Evolutionary conservation across 768 basidiomycete species (phyloP).

Genomic region (Multifurca ochricompacta): DNA sequence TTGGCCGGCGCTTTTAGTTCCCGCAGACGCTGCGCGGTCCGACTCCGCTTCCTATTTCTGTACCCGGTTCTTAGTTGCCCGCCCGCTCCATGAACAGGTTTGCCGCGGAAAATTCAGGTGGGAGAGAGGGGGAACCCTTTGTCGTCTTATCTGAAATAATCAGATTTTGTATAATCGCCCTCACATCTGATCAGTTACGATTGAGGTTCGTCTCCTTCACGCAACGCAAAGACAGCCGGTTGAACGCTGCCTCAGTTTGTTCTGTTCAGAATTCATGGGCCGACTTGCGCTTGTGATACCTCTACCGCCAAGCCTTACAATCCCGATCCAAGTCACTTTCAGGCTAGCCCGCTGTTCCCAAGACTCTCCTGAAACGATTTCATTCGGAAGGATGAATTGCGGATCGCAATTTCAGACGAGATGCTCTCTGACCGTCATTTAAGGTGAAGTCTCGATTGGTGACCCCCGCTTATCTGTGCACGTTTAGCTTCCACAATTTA

Average conservation of each 20-base stretch:
- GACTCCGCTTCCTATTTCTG: background rate
- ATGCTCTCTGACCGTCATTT: background rate
- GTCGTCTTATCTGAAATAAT: background rate
- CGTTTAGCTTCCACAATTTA: background rate
- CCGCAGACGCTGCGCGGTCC: background rate
- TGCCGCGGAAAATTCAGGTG: background rate
- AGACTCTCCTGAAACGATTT: background rate
- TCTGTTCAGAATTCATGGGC: no score
- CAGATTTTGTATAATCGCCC: background rate
- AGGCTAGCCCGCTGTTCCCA: background rate
- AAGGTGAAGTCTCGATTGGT: background rate
- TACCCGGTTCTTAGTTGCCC: background rate
- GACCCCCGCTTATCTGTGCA: background rate
- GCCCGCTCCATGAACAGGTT: background rate
- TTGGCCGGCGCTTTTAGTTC: background rate
- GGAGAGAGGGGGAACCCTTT: background rate
- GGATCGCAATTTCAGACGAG: background rate
- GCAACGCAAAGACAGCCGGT: background rate
- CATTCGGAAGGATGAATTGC: background rate
- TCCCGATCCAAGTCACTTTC: no score
- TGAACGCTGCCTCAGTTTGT: no score
- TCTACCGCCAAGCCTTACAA: background rate
- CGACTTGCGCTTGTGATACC: background rate
- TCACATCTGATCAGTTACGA: background rate
- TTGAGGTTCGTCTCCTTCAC: no score